phyloP scores from a whole-genome alignment of 192 early-diverging fungal genomes.

The Coemansia sp. region DNA sequence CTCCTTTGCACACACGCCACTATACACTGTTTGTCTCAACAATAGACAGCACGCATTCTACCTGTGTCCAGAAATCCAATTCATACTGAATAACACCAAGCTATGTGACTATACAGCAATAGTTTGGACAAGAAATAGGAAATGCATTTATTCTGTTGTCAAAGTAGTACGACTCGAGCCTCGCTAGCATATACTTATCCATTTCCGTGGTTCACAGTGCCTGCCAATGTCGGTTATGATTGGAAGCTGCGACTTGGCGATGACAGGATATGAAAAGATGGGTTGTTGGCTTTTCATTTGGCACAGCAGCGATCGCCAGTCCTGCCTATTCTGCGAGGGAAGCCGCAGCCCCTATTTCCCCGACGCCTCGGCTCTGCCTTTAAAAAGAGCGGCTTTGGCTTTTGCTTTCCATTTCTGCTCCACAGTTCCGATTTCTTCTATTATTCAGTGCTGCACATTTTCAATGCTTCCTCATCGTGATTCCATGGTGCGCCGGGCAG shows the following conservation, averaged over 20 bases:
- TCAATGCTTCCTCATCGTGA: constrained; percentile 1
- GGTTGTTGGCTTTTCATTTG: neutral
- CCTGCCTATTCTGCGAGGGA: neutral
- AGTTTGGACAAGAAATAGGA: neutral
- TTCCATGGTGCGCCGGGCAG: constrained; percentile 8
- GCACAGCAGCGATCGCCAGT: neutral
- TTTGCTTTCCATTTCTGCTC: neutral
- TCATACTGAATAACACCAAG: constrained; percentile 2
- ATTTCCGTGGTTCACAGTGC: neutral
- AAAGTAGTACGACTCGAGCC: neutral
- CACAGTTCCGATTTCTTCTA: neutral
- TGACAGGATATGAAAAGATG: neutral
- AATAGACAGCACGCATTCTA: constrained; percentile 1
- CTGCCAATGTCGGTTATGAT: neutral
- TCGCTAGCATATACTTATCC: neutral
- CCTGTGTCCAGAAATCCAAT: constrained; percentile 8
- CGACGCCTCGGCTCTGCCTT: neutral
- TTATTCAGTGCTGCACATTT: neutral
- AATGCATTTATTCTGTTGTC: no score
- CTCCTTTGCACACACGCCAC: neutral
- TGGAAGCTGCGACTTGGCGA: neutral
- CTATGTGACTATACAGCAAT: neutral
- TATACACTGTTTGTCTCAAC: neutral
- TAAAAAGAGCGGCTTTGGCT: neutral
- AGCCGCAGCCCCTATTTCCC: neutral